Base-by-base conservation (phyloP, 176 grass and related monocot species). In the Saccharum spontaneum region DNA sequence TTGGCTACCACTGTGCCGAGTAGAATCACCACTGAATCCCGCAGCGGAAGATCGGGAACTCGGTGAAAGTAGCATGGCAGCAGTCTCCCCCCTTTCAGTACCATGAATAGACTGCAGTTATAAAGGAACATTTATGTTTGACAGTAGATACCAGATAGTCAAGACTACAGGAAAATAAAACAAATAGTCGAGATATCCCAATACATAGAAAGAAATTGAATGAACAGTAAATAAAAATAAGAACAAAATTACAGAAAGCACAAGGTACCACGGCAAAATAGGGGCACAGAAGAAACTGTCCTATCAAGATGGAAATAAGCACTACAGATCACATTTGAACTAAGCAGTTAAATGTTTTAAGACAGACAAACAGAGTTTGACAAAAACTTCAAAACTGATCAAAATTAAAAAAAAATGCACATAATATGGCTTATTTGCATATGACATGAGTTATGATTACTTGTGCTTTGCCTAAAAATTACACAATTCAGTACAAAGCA, bases 21-120 rank as follows among this genome's bases (percentile, higher is more conserved):
- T 73, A 50, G 86, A 93, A n/a, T 98, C 96, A 20, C 69, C 76
- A 83, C 83, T 64, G 66, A 85, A 75, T 39, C 79, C 89, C 43
- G 28, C 44, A 37, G 71, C 24, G 14, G 85, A 82, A 81, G 96
- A 86, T 80, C 86, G 91, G 38, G 83, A 92, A 66, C 55, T 87
- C 77, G 93, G 91, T 66, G 96, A 95, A 70, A 95, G 86, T 62
- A 98, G 90, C 87, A 98, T 98, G 15, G 93, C 96, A 61, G 81
- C 61, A n/a, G 81, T 94, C 77, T 95, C 96, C 68, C 96, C 93
- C 76, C 90, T 98, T 85, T 98, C 96, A 92, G 67, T 66, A 30
- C 91, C 89, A 87, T 94, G 74, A 83, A 98, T 92, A 75, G 75
- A 83, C 96, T 98, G 81, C 82, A 69, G 44, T 77, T 59, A 83